phyloP scores from a whole-genome alignment of 208 protist genomes.

The Polymyxa betae region DNA sequence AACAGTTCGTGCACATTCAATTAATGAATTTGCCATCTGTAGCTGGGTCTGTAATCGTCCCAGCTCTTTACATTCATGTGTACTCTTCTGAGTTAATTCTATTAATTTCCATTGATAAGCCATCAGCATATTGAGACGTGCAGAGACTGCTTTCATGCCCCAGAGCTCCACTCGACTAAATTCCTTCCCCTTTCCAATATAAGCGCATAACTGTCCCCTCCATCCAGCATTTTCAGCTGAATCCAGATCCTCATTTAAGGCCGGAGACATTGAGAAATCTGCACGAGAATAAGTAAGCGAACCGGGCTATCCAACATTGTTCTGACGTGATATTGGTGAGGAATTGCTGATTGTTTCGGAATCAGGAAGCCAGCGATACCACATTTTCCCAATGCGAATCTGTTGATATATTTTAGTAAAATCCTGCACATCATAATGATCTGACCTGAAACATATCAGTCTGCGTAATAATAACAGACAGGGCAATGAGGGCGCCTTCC shows the following conservation, averaged over 20 bases:
- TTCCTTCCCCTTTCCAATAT: neutral
- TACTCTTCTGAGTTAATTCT: neutral
- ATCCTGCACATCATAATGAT: neutral
- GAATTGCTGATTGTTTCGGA: neutral
- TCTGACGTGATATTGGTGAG: neutral
- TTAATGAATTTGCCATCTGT: neutral
- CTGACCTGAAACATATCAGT: conserved; percentile 11
- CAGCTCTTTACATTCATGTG: neutral
- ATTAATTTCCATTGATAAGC: neutral
- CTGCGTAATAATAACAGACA: conserved; percentile 21
- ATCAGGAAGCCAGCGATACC: neutral
- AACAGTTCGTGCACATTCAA: neutral
- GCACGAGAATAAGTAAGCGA: neutral
- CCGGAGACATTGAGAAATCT: neutral
- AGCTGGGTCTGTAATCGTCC: conserved; percentile 13
- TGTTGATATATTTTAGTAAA: neutral
- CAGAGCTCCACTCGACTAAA: neutral
- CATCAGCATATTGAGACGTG: neutral
- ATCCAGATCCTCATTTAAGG: neutral
- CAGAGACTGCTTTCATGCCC: neutral
- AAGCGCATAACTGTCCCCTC: neutral
- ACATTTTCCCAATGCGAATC: conserved; percentile 15
- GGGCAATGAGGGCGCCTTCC: conserved; percentile 8
- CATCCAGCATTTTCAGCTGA: neutral
- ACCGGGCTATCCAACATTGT: neutral